A percentile compares a stretch with the other conserved stretches of the same genome.
These are phyloP conservation scores for Euphorbia lathyris DNA, from an alignment of 345 rosid species.

Conservation along the genomic window DNA sequence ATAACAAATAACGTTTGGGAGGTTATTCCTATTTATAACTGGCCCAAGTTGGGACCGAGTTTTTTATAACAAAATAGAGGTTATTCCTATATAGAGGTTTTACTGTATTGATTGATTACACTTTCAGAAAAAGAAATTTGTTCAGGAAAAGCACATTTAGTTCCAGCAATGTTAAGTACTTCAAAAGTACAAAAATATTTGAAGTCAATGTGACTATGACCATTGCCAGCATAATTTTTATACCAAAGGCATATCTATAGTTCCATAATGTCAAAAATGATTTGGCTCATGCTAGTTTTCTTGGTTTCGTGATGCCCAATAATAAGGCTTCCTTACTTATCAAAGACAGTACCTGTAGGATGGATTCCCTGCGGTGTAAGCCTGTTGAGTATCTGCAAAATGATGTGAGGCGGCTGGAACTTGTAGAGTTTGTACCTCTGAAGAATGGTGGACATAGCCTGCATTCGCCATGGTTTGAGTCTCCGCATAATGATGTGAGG, in stretches of 20 bases:
- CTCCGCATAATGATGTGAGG: background rate
- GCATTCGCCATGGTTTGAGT: slow-evolving; percentile 6
- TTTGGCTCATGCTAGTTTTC: background rate
- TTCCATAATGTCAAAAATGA: background rate
- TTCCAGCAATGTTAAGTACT: background rate
- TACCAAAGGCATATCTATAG: background rate
- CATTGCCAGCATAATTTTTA: slow-evolving; percentile 1
- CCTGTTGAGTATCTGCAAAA: slow-evolving; percentile 28
- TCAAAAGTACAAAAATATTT: background rate
- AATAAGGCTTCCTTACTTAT: background rate
- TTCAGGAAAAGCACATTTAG: background rate
- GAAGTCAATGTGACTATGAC: background rate
- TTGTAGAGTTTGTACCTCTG: slow-evolving; percentile 17
- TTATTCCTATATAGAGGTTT: no score
- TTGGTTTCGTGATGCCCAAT: background rate
- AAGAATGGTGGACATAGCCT: slow-evolving; percentile 23
- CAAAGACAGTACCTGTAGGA: slow-evolving; percentile 11
- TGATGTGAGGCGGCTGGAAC: slow-evolving; percentile 17
- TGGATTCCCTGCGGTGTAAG: slow-evolving; percentile 14
- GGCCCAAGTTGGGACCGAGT: no score
- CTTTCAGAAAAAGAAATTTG: background rate
- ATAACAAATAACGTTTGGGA: no score
- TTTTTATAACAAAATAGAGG: no score
- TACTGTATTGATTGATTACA: background rate
- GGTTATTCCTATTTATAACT: no score